Evolutionary conservation across 2,329 filamentous ascomycete species (phyloP).

Genomic region (Neocucurbitaria cava): DNA sequence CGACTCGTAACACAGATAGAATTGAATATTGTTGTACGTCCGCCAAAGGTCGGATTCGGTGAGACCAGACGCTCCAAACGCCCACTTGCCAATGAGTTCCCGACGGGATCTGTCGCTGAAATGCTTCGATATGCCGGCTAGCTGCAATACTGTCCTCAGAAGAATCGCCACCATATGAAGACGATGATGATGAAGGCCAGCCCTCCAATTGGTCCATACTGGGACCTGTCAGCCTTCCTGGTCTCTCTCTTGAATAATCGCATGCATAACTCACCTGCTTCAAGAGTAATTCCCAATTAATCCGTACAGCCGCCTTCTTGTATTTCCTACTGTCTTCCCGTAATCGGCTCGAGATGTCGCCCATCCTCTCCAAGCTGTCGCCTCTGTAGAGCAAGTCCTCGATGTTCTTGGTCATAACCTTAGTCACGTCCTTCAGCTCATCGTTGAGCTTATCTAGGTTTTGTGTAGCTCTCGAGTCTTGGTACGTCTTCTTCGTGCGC

Average conservation of each 20-base stretch:
- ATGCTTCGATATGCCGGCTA: neutral
- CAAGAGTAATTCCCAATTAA: conserved; percentile 96
- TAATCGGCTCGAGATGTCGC: conserved; percentile 86
- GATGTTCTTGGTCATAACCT: conserved; percentile 99
- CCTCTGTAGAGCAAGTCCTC: conserved; percentile 95
- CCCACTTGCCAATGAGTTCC: conserved; percentile 3
- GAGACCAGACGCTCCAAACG: conserved; percentile 13
- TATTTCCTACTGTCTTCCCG: conserved; percentile 96
- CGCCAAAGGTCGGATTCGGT: conserved; percentile 1
- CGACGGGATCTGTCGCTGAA: neutral
- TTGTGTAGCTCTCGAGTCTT: conserved; percentile 86
- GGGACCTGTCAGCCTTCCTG: conserved; percentile 14
- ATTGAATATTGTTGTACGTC: conserved; percentile 28
- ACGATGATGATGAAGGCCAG: conserved; percentile 82
- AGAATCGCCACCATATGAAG: conserved; percentile 93
- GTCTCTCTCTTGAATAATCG: too few relatives aligned
- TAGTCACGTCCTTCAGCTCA: conserved; percentile 95
- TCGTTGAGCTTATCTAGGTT: conserved; percentile 96
- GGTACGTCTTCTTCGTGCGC: conserved; percentile 91
- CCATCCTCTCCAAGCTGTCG: conserved; percentile 95
- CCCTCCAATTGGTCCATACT: conserved; percentile 88
- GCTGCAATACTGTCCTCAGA: conserved; percentile 56
- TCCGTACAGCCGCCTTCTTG: conserved; percentile 86
- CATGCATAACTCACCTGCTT: conserved; percentile 70
- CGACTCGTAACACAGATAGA: neutral